A percentile compares a stretch with the other conserved stretches of the same genome.
Evolutionary conservation across 352 stramenopile species (phyloP).

Genomic region (Albugo laibachii): DNA sequence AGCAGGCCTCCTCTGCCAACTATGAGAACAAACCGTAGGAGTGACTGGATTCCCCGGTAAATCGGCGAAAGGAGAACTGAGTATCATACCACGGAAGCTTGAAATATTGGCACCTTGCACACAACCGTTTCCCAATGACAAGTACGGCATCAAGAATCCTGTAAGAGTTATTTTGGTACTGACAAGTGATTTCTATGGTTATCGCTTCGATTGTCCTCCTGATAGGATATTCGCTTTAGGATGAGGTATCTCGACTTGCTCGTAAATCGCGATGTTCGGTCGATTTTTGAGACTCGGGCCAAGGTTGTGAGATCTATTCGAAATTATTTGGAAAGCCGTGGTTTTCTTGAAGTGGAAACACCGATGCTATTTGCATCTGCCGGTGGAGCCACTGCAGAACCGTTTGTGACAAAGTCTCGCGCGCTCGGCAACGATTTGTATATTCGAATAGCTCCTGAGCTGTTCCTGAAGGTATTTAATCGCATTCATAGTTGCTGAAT

Average conservation of each 20-base stretch:
- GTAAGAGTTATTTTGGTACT: constrained; percentile 12
- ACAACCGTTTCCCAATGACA: constrained; percentile 67
- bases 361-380: constrained; percentile 97
- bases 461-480: constrained; percentile 88
- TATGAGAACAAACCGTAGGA: constrained; percentile 6
- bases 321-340: constrained; percentile 42
- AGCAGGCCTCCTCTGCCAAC: too few relatives aligned
- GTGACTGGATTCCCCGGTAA: constrained; percentile 62
- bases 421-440: constrained; percentile 92
- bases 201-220: constrained; percentile 22
- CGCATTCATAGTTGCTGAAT: not conserved
- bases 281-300: constrained; percentile 86
- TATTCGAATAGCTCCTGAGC: constrained; percentile 91
- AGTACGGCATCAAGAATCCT: constrained; percentile 88
- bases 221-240: constrained; percentile 94
- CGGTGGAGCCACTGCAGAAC: constrained; percentile 91
- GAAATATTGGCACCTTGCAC: constrained; percentile 91
- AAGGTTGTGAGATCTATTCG: constrained; percentile 54
- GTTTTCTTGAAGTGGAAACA: constrained; percentile 87
- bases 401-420: constrained; percentile 97
- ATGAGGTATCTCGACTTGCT: constrained; percentile 98
- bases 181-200: not conserved
- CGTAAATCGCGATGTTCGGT: constrained; percentile 83
- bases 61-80: constrained; percentile 68
- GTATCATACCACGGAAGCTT: constrained; percentile 69